Conservation (phyloP, 768 basidiomycete genomes). For the Lentinus brumalis region DNA sequence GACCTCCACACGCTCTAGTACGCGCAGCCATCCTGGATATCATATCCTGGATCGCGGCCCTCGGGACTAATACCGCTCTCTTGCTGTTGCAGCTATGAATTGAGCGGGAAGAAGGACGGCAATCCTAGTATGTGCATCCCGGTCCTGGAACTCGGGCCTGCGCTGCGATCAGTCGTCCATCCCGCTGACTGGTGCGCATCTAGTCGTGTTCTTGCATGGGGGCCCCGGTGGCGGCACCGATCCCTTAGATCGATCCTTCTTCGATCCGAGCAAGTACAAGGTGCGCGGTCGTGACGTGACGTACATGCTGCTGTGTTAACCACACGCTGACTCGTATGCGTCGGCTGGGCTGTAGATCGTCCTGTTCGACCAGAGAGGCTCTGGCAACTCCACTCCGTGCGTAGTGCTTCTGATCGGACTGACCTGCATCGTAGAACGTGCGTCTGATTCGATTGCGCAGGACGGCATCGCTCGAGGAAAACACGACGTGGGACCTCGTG, state of each 20-base stretch:
- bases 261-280: slow-evolving; percentile 86
- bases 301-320: not conserved
- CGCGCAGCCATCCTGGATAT: slow-evolving; percentile 24
- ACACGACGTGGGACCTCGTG: slow-evolving; percentile 94
- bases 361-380: slow-evolving; percentile 87
- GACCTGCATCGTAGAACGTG: not conserved
- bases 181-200: not conserved
- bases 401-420: slow-evolving; percentile 26
- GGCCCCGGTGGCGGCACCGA: slow-evolving; percentile 83
- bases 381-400: slow-evolving; percentile 85
- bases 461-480: slow-evolving; percentile 75
- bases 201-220: slow-evolving; percentile 83
- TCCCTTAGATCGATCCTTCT: slow-evolving; percentile 71
- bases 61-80: not conserved
- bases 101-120: slow-evolving; percentile 78
- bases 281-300: slow-evolving; percentile 34
- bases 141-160: not conserved
- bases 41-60: not conserved
- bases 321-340: not conserved
- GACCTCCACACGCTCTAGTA: slow-evolving; percentile 79
- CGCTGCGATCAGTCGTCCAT: not conserved
- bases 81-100: slow-evolving; percentile 61
- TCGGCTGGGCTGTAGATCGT: slow-evolving; percentile 55
- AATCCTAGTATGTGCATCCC: slow-evolving; percentile 56
- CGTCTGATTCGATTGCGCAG: slow-evolving; percentile 37